A percentile compares a stretch with the other conserved stretches of the same genome.
Conservation (phyloP, 2,329 filamentous ascomycete species). For the Aspergillus fructus region DNA sequence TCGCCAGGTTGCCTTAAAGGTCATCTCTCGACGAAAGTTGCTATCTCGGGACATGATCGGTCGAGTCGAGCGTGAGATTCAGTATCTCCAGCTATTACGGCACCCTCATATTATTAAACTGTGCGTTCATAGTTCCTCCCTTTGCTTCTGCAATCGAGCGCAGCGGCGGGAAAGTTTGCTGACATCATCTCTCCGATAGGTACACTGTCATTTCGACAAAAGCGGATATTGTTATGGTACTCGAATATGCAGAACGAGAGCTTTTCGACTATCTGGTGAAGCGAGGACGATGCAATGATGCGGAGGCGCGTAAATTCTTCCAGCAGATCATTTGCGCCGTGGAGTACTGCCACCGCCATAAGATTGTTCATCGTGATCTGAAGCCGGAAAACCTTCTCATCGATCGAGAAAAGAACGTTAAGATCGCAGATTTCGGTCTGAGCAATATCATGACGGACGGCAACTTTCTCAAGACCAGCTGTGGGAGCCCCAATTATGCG, state of each 20-base stretch:
- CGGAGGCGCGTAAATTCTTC: constrained; percentile 94
- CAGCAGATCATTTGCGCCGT: constrained; percentile 99
- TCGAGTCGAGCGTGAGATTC: constrained; percentile 94
- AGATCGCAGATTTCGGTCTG: constrained; percentile 97
- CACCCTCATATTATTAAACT: constrained; percentile 99
- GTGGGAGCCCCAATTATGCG: constrained; percentile 96
- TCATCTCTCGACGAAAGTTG: constrained; percentile 93
- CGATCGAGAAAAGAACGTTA: constrained; percentile 94
- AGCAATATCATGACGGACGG: constrained; percentile 99
- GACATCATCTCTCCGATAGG: constrained; percentile 45
- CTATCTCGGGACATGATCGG: constrained; percentile 98
- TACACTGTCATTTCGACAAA: constrained; percentile 96
- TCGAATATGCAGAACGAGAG: constrained; percentile 95
- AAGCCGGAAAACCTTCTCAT: constrained; percentile 97
- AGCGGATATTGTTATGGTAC: constrained; percentile 96
- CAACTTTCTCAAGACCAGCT: constrained; percentile 98
- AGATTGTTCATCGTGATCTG: constrained; percentile 95
- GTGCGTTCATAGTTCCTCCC: constrained; percentile 45
- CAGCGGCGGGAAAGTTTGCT: constrained; percentile 10
- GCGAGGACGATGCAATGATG: constrained; percentile 85
- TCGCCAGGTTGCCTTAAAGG: constrained; percentile 96
- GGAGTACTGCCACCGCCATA: constrained; percentile 97
- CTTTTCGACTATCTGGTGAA: constrained; percentile 98
- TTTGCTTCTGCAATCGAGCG: neutral
- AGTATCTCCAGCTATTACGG: constrained; percentile 90